These are phyloP conservation scores for Teunomyces kruisii DNA, from an alignment of 805 yeast species.

Conservation along the genomic window DNA sequence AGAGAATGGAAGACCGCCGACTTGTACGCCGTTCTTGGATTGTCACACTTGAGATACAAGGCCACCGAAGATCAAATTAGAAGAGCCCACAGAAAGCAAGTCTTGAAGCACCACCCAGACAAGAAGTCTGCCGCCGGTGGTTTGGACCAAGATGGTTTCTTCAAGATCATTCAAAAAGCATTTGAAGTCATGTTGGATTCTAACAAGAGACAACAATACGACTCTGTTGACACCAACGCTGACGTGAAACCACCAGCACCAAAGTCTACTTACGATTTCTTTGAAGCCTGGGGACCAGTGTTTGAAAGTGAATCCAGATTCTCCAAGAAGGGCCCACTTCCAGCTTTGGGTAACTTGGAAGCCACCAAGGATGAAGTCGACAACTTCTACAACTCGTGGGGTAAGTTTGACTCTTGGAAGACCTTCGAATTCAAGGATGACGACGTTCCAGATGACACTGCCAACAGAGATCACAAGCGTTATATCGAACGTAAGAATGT, in stretches of 20 bases:
- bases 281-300: slow-evolving; percentile 89
- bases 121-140: slow-evolving; percentile 91
- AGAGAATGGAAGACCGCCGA: slow-evolving; percentile 98
- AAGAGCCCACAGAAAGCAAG: slow-evolving; percentile 96
- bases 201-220: slow-evolving; percentile 85
- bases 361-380: slow-evolving; percentile 81
- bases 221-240: slow-evolving; percentile 90
- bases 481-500: slow-evolving; percentile 96
- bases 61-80: slow-evolving; percentile 93
- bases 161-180: slow-evolving; percentile 97
- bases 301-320: slow-evolving; percentile 90
- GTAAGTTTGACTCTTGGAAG: slow-evolving; percentile 96
- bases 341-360: slow-evolving; percentile 67
- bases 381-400: slow-evolving; percentile 86
- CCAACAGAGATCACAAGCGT: slow-evolving; percentile 99
- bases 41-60: slow-evolving; percentile 83
- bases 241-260: slow-evolving; percentile 77
- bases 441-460: slow-evolving; percentile 98
- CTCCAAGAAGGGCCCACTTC: slow-evolving; percentile 89
- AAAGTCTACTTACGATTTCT: slow-evolving; percentile 74
- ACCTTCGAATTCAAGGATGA: slow-evolving; percentile 96
- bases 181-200: slow-evolving; percentile 87
- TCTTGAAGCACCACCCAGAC: slow-evolving; percentile 96
- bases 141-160: slow-evolving; percentile 91
- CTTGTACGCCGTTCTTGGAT: slow-evolving; percentile 93